These are phyloP conservation scores for Lactarius indigo DNA, from an alignment of 768 basidiomycete genomes.

Conservation along the genomic window DNA sequence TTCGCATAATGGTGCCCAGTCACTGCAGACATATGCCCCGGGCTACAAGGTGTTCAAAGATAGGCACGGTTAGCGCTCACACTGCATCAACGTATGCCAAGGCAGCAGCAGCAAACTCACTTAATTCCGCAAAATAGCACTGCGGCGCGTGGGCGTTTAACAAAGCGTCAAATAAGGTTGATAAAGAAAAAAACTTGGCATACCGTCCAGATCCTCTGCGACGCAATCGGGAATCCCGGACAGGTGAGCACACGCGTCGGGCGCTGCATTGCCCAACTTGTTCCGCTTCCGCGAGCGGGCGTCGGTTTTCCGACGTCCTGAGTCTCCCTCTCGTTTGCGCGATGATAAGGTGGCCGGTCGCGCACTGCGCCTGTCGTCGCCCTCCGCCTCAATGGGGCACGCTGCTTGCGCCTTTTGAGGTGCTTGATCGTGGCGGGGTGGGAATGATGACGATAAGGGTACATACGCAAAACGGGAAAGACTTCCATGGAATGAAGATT, in stretches of 20 bases:
- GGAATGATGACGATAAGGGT: background rate
- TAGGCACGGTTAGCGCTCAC: background rate
- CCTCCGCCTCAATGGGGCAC: background rate
- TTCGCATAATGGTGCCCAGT: slow-evolving; percentile 78
- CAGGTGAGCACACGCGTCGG: slow-evolving; percentile 52
- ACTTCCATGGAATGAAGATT: background rate
- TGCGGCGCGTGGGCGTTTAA: slow-evolving; percentile 28
- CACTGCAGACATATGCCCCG: slow-evolving; percentile 63
- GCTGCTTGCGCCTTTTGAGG: background rate
- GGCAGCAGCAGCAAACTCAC: slow-evolving; percentile 37
- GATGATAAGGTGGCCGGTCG: background rate
- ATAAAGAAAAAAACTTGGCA: slow-evolving; percentile 7
- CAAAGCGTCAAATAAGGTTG: background rate
- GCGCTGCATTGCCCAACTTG: slow-evolving; percentile 44
- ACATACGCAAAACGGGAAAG: slow-evolving; percentile 7
- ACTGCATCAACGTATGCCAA: background rate
- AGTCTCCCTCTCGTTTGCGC: background rate
- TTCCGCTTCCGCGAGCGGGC: slow-evolving; percentile 1
- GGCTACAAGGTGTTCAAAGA: slow-evolving; percentile 38
- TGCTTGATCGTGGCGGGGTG: background rate
- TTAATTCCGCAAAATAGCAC: slow-evolving; percentile 87
- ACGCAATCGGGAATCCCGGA: slow-evolving; percentile 51
- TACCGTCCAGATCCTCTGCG: slow-evolving; percentile 54
- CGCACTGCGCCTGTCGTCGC: background rate
- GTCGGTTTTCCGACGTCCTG: background rate